A percentile compares a stretch with the other conserved stretches of the same genome.
Evolutionary conservation across 768 basidiomycete species (phyloP).

Genomic region (Leccinum subgranulosum): DNA sequence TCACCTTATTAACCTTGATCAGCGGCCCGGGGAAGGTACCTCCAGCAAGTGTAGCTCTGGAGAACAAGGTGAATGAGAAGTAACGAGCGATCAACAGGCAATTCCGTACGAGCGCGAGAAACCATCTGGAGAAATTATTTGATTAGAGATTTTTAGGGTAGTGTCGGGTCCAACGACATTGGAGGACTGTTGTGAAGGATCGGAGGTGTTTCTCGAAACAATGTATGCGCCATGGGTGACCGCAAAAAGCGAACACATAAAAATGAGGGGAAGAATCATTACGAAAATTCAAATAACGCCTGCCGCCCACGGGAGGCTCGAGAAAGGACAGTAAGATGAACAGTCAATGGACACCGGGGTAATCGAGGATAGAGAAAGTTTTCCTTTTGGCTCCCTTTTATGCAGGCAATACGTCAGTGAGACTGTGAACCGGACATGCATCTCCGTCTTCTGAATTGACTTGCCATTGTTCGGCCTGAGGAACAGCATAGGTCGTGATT

Average conservation of each 20-base stretch:
- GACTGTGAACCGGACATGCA: not conserved
- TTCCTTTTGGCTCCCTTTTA: slow-evolving; percentile 1
- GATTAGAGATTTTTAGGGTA: slow-evolving; percentile 39
- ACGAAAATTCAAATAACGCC: not conserved
- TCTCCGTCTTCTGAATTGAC: not conserved
- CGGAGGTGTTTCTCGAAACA: slow-evolving; percentile 9
- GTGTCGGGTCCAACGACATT: slow-evolving; percentile 15
- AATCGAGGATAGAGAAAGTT: not conserved
- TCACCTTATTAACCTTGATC: slow-evolving; percentile 36
- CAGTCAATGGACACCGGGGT: not conserved
- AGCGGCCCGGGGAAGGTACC: slow-evolving; percentile 47
- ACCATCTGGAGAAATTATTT: slow-evolving; percentile 46
- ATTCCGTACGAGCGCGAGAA: slow-evolving; percentile 40
- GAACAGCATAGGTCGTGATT: not conserved
- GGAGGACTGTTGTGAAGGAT: not conserved
- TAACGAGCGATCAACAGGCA: not conserved
- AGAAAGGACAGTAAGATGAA: not conserved
- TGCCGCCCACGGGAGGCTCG: not conserved
- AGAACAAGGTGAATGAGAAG: not conserved
- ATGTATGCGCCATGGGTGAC: slow-evolving; percentile 18
- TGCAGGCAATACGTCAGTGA: not conserved
- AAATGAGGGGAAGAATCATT: slow-evolving; percentile 13
- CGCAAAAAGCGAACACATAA: slow-evolving; percentile 3
- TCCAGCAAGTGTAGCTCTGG: slow-evolving; percentile 34
- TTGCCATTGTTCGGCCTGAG: not conserved